Percentiles rank a stretch among this genome's conserved stretches.
Conservation (phyloP, 306 rosid species). For the Canavalia gladiata region DNA sequence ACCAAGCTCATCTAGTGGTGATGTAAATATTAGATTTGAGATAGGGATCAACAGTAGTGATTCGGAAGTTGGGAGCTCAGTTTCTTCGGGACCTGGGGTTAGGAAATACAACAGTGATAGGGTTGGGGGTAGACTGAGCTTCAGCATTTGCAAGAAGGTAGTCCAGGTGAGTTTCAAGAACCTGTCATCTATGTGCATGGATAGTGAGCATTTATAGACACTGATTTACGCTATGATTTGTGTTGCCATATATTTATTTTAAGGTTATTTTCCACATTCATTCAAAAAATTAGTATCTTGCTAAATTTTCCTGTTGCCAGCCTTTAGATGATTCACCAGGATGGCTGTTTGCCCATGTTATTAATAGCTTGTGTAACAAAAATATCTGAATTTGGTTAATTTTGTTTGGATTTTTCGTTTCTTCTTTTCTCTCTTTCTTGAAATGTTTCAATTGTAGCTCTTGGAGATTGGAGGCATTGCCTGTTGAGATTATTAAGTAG, state of each 20-base stretch:
- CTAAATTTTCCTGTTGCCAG: conserved; percentile 9
- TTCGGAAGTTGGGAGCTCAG: conserved; percentile 66
- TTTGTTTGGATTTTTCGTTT: neutral
- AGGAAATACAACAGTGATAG: conserved; percentile 74
- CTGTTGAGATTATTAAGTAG: neutral
- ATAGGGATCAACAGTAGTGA: conserved; percentile 67
- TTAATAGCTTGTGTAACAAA: conserved; percentile 1
- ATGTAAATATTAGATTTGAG: conserved; percentile 87
- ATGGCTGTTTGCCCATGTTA: conserved; percentile 8
- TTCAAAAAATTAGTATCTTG: neutral
- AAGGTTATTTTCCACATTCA: conserved; percentile 13
- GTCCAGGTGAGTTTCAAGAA: conserved; percentile 79
- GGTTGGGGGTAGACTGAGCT: conserved; percentile 82
- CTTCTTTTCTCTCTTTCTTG: conserved; percentile 14
- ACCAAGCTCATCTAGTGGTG: conserved; percentile 80
- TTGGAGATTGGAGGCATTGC: conserved; percentile 27
- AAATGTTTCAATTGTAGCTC: conserved; percentile 30
- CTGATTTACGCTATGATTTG: conserved; percentile 16
- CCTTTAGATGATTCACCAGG: conserved; percentile 16
- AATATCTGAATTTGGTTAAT: conserved; percentile 10
- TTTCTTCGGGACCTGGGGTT: conserved; percentile 53
- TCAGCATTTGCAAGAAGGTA: conserved; percentile 85
- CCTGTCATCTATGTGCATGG: neutral
- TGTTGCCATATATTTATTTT: conserved; percentile 1
- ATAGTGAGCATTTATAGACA: conserved; percentile 3